phyloP scores from a whole-genome alignment of 441 rosid genomes.

The Erysimum cheiri region DNA sequence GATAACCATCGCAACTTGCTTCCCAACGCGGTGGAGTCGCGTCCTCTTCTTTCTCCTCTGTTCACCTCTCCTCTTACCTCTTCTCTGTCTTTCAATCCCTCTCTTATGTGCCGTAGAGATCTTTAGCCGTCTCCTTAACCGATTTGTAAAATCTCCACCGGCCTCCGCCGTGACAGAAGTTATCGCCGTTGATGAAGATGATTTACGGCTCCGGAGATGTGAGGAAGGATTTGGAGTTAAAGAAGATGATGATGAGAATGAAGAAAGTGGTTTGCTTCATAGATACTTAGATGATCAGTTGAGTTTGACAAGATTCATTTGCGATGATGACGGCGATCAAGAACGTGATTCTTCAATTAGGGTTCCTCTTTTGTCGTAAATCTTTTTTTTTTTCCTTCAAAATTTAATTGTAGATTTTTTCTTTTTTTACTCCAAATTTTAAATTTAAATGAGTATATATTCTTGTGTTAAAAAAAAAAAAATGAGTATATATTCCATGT shows the following conservation, averaged over 20 bases:
- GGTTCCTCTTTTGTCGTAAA: slow-evolving; percentile 52
- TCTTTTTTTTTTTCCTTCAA: not conserved
- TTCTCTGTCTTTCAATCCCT: slow-evolving; percentile 59
- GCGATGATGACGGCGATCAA: slow-evolving; percentile 45
- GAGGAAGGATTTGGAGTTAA: slow-evolving; percentile 51
- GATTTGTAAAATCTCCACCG: slow-evolving; percentile 8
- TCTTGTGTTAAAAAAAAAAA: no score
- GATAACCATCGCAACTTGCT: slow-evolving; percentile 54
- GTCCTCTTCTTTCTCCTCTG: slow-evolving; percentile 57
- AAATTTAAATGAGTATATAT: slow-evolving; percentile 1
- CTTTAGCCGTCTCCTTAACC: slow-evolving; percentile 31
- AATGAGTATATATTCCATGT: no score
- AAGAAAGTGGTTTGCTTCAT: slow-evolving; percentile 52
- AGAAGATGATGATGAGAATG: slow-evolving; percentile 44
- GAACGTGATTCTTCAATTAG: slow-evolving; percentile 35
- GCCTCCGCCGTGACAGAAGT: slow-evolving; percentile 15
- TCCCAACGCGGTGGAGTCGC: slow-evolving; percentile 59
- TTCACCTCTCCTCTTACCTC: slow-evolving; percentile 66
- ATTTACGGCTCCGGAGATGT: slow-evolving; percentile 48
- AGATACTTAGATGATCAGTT: slow-evolving; percentile 77
- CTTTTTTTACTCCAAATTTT: not conserved
- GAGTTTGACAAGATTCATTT: slow-evolving; percentile 56
- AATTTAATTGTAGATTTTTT: not conserved
- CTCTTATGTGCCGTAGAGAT: slow-evolving; percentile 57
- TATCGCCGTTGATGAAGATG: slow-evolving; percentile 39